Base-by-base conservation (phyloP, 164 flowering plant species). In the Dillenia suffruticosa region DNA sequence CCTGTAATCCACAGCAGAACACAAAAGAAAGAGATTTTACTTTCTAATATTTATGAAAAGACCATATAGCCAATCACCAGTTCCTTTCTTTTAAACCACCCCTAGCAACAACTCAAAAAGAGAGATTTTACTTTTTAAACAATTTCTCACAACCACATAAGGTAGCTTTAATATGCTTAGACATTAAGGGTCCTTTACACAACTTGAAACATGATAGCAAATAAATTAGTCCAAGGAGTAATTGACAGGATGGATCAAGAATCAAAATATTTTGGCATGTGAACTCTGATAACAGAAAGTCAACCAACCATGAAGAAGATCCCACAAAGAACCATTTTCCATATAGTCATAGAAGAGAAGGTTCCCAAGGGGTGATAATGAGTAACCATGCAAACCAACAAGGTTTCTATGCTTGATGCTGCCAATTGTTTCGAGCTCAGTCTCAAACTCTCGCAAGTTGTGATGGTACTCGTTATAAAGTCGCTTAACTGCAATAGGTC, bases 241-340 rank as follows among this genome's bases (percentile, higher is more conserved):
- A 26, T 5, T 2, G 32, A 2, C 26, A 26, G 32, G 32, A 26
- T 5, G 5, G 32, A 26, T 26, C 32, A 26, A 26, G 32, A 26
- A 26, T 26, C 32, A 26, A 26, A 26, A 26, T 26, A 26, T 26
- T 26, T 26, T 26, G 32, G 32, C 32, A 26, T 26, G 32, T 26
- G 2, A 26, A 26, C 32, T 26, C 32, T 26, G 32, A 26, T 26
- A 26, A 32, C 10, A 48, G 14, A 6, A 56, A 56, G n/a, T n/a
- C 13, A 50, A 70, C 89, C 59, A 46, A 93, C 97, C 96, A 66
- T 94, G 98, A 66, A 94, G 88, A 63, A 87, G 89, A 78, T 87
- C 96, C 97, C 97, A 94, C 0, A 94, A 84, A 10, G 96, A 89
- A 12, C 97, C 98, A 77, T 94, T 94, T 24, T 73, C 89, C 98